Evolutionary conservation across 768 basidiomycete species (phyloP).

Genomic region (Tulasnella sp.): DNA sequence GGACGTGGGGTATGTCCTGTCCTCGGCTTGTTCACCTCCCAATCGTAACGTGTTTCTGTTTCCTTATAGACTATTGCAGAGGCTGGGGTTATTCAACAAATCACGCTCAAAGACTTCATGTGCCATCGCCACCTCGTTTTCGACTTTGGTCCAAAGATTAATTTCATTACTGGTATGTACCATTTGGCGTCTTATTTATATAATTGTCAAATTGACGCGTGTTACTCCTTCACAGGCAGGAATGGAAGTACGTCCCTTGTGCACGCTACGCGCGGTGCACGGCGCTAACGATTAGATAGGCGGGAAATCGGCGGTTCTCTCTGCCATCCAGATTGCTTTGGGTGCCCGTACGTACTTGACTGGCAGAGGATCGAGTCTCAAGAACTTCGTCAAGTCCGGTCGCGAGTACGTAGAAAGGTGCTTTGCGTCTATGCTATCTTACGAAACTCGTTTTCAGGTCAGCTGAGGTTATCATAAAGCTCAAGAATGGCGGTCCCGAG

Average conservation of each 20-base stretch:
- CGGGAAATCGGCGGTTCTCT: constrained; percentile 89
- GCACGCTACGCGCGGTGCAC: neutral
- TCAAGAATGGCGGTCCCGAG: constrained; percentile 87
- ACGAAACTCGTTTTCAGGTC: neutral
- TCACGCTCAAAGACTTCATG: constrained; percentile 92
- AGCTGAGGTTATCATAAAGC: constrained; percentile 61
- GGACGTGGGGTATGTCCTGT: neutral
- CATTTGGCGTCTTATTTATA: neutral
- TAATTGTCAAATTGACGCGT: constrained; percentile 5
- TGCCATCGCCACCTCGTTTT: constrained; percentile 79
- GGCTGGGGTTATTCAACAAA: constrained; percentile 72
- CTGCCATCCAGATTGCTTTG: constrained; percentile 83
- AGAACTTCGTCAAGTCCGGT: constrained; percentile 76
- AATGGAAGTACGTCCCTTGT: constrained; percentile 68
- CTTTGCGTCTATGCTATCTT: neutral
- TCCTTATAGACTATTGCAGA: constrained; percentile 57
- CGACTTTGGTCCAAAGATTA: constrained; percentile 84
- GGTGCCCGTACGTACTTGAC: constrained; percentile 90
- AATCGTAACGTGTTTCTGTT: neutral
- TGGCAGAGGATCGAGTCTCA: constrained; percentile 74
- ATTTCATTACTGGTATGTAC: constrained; percentile 80
- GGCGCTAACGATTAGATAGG: constrained; percentile 34
- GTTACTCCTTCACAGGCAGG: constrained; percentile 42
- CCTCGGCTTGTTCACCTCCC: no score
- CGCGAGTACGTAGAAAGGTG: constrained; percentile 42